phyloP scores from a whole-genome alignment of 2,329 filamentous ascomycete species.

The Moelleriella libera region DNA sequence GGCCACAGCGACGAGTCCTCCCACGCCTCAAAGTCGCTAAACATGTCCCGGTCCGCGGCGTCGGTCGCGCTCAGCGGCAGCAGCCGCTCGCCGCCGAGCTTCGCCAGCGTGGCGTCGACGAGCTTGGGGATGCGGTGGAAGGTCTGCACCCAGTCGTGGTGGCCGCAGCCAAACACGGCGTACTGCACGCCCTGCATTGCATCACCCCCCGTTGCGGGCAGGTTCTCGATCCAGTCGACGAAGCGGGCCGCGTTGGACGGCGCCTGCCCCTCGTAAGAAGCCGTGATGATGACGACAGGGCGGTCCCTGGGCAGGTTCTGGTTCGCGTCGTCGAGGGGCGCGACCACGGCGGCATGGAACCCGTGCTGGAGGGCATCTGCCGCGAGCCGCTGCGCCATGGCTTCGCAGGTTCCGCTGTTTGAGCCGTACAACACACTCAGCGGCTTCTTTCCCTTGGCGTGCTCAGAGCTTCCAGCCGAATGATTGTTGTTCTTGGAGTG shows the following conservation, averaged over 20 bases:
- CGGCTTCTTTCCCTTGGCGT: slow-evolving; percentile 15
- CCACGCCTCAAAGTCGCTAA: slow-evolving; percentile 54
- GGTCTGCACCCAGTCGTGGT: slow-evolving; percentile 42
- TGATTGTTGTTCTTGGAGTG: neutral
- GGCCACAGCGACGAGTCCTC: slow-evolving; percentile 41
- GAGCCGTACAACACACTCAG: slow-evolving; percentile 61
- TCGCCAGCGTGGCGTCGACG: slow-evolving; percentile 37
- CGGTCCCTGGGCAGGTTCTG: slow-evolving; percentile 43
- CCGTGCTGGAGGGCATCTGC: slow-evolving; percentile 44
- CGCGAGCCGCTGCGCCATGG: slow-evolving; percentile 49
- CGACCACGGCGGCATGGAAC: slow-evolving; percentile 37
- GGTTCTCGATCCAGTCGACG: slow-evolving; percentile 47
- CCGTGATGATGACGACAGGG: slow-evolving; percentile 52
- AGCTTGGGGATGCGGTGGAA: slow-evolving; percentile 55
- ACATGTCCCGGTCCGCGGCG: slow-evolving; percentile 49
- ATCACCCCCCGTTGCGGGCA: slow-evolving; percentile 22
- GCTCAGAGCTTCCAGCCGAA: neutral
- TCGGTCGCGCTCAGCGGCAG: slow-evolving; percentile 40
- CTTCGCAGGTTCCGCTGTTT: slow-evolving; percentile 62
- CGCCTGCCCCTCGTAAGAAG: slow-evolving; percentile 62
- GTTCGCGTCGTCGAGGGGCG: slow-evolving; percentile 46
- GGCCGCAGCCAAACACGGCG: slow-evolving; percentile 57
- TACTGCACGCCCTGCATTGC: slow-evolving; percentile 44
- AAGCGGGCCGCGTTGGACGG: slow-evolving; percentile 60
- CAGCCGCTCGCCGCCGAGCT: slow-evolving; percentile 19